phyloP scores from a whole-genome alignment of 345 rosid species.

The Turritis glabra region DNA sequence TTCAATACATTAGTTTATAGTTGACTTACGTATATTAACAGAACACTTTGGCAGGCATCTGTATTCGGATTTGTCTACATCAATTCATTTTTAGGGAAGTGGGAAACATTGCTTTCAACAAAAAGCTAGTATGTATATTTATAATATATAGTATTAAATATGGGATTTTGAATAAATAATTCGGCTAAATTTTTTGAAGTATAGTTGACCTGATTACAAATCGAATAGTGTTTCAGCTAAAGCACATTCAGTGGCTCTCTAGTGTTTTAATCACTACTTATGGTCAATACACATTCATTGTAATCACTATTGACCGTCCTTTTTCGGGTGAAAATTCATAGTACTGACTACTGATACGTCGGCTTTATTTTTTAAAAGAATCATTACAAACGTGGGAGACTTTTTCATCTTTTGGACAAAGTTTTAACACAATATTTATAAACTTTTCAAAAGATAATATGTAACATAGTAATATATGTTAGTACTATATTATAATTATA shows the following conservation, averaged over 20 bases:
- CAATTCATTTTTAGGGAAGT: not conserved
- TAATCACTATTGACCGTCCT: not conserved
- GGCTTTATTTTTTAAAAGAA: not conserved
- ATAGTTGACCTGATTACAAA: not conserved
- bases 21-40: not conserved
- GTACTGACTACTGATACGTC: not conserved
- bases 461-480: not conserved
- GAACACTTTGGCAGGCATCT: not conserved
- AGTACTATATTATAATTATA: not conserved
- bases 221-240: constrained; percentile 13
- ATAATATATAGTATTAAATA: not conserved
- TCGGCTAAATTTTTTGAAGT: not conserved
- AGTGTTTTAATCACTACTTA: constrained; percentile 2
- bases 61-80: not conserved
- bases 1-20: not conserved
- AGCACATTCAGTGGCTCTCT: constrained; percentile 15
- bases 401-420: not conserved
- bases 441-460: not conserved
- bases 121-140: not conserved
- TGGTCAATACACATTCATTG: constrained; percentile 9
- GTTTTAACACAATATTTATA: too few species aligned
- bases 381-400: not conserved
- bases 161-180: not conserved
- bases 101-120: not conserved
- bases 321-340: not conserved